A percentile compares a stretch with the other conserved stretches of the same genome.
Evolutionary conservation across 2,329 filamentous ascomycete species (phyloP).

Genomic region (Monosporascus sp.): DNA sequence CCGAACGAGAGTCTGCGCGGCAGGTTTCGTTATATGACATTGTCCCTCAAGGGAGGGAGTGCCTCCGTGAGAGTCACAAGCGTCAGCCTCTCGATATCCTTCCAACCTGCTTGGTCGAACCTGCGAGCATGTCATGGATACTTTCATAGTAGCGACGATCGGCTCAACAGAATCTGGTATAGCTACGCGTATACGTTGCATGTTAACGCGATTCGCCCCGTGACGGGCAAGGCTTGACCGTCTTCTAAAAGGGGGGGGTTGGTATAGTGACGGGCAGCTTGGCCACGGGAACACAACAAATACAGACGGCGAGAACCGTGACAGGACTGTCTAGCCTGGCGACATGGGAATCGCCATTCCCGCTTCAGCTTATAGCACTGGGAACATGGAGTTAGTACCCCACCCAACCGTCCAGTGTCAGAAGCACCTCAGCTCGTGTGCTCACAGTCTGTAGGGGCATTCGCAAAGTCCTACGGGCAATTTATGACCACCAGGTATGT

Average conservation of each 20-base stretch:
- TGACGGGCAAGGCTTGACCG: constrained; percentile 22
- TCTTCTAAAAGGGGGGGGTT: constrained; percentile 24
- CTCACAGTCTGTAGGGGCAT: constrained; percentile 30
- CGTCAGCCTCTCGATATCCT: constrained; percentile 21
- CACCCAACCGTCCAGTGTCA: not conserved
- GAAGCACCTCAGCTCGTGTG: not conserved
- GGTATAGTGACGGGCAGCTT: constrained; percentile 22
- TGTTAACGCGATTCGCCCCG: constrained; percentile 18
- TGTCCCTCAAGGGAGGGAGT: constrained; percentile 29
- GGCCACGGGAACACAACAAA: constrained; percentile 27
- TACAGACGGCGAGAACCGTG: constrained; percentile 47
- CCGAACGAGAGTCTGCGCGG: constrained; percentile 33
- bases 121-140: constrained; percentile 48
- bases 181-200: constrained; percentile 49
- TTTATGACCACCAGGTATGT: constrained; percentile 30
- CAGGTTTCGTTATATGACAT: constrained; percentile 38
- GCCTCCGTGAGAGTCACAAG: constrained; percentile 19
- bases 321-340: constrained; percentile 52
- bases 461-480: constrained; percentile 35
- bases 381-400: constrained; percentile 29
- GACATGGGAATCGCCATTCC: constrained; percentile 51
- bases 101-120: constrained; percentile 36
- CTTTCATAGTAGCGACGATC: constrained; percentile 43
- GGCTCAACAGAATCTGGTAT: constrained; percentile 53
- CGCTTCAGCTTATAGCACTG: constrained; percentile 45